These are phyloP conservation scores for Microbotryomycetes sp. DNA, from an alignment of 1,284 basidiomycete species.

Conservation along the genomic window DNA sequence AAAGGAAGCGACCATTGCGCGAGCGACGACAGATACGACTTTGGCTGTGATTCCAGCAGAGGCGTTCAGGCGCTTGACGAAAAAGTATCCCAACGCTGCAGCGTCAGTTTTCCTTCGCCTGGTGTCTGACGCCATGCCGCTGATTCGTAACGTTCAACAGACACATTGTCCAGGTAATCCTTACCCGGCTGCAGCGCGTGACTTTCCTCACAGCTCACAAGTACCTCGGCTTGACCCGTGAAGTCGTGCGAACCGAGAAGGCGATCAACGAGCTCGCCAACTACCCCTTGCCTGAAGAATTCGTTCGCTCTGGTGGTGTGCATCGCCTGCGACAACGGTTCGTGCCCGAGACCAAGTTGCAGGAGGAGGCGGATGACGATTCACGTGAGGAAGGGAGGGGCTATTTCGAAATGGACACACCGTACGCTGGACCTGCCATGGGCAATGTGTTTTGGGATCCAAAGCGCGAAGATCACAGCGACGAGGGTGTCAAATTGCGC, in stretches of 20 bases:
- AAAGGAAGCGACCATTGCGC: conserved; percentile 54
- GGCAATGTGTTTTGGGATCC: conserved; percentile 34
- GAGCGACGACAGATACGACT: conserved; percentile 88
- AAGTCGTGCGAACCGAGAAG: conserved; percentile 92
- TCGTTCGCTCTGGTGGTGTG: conserved; percentile 91
- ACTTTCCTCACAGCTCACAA: conserved; percentile 92
- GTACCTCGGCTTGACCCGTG: conserved; percentile 89
- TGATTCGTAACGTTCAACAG: no score
- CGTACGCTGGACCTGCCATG: conserved; percentile 35
- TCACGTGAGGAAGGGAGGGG: neutral
- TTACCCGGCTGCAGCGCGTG: conserved; percentile 91
- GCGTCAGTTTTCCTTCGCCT: conserved; percentile 46
- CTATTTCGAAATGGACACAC: conserved; percentile 19
- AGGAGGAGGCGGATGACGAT: conserved; percentile 40
- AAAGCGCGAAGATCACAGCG: conserved; percentile 1
- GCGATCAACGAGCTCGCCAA: conserved; percentile 94
- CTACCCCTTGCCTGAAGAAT: conserved; percentile 80
- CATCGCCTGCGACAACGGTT: conserved; percentile 79
- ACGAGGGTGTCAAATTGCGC: conserved; percentile 22
- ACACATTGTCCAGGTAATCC: conserved; percentile 94
- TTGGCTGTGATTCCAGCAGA: conserved; percentile 98
- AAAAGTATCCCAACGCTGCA: conserved; percentile 92
- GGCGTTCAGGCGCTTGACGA: conserved; percentile 81
- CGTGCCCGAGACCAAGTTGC: conserved; percentile 21
- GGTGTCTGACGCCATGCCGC: no score